Base-by-base conservation (phyloP, 1,284 basidiomycete genomes). In the Leccinum pallidistipes region DNA sequence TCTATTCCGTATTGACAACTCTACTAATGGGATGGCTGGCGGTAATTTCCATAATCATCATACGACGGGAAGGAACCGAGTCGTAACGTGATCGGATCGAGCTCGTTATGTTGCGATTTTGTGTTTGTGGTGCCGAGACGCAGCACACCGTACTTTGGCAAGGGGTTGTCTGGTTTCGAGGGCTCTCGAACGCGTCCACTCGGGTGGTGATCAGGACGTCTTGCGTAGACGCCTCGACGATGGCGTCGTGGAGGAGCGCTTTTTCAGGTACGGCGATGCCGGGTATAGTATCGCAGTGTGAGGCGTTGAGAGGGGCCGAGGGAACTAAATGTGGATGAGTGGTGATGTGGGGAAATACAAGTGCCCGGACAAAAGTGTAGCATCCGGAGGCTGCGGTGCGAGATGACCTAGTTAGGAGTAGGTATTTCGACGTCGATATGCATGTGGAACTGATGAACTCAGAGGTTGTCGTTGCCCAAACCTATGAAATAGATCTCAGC, bases 341-440 rank as follows among this genome's bases (percentile, higher is more conserved):
- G 10, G 53, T 3, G 11, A 34, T 18, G 16, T 24, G 36, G 27
- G 67, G 62, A 9, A 69, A 51, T 2, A 52, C 2, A 16, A 62
- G 67, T 0, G 67, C 67, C 24, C 55, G 38, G 18, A 71, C 12
- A 49, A 50, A 56, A 3, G 65, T 57, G 34, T 16, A n/a, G 59
- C 58, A 69, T 5, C 65, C 60, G 1, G 24, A 2, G 16, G 24
- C 3, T n/a, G 4, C 5, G 5, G 55, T 47, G 50, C 47, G 55
- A 29, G 55, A 57, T 5, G 65, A 67, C 18, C 16, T n/a, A 3
- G 55, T 45, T 7, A 71, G 18, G 3, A 70, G 9, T 8, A 70
- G 34, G 45, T 68, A 68, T 1, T 69, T 67, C 16, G 65, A 71
- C 2, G 65, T 68, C 10, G 65, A 69, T 40, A 40, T 40, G 38